Percentiles rank a stretch among this genome's conserved stretches.
Conservation (phyloP, 2,329 filamentous ascomycete species). For the Trichoderma aggressivum region DNA sequence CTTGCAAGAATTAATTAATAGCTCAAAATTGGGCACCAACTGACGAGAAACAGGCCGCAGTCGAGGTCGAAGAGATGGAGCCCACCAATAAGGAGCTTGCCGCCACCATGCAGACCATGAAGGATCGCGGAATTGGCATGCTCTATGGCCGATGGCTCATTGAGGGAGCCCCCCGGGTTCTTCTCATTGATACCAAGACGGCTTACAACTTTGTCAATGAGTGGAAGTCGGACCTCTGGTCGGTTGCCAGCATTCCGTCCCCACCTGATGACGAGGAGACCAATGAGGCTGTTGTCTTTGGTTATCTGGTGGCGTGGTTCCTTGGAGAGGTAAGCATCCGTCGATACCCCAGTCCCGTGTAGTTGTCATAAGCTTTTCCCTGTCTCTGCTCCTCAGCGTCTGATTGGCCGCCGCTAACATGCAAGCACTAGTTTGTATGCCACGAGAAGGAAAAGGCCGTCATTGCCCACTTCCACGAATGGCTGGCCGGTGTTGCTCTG, state of each 20-base stretch:
- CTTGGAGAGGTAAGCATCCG: constrained; percentile 76
- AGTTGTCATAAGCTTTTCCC: neutral
- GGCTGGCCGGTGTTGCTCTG: constrained; percentile 90
- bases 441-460: constrained; percentile 90
- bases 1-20: constrained; percentile 7
- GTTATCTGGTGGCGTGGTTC: constrained; percentile 97
- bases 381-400: neutral
- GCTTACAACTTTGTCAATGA: constrained; percentile 89
- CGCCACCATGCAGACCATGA: constrained; percentile 87
- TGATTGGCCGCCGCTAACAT: constrained; percentile 19
- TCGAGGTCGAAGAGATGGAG: constrained; percentile 92
- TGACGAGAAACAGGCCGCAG: constrained; percentile 65
- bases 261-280: constrained; percentile 90
- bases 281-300: constrained; percentile 96
- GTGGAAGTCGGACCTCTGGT: constrained; percentile 97
- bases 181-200: constrained; percentile 92
- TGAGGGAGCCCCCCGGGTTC: constrained; percentile 87
- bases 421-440: constrained; percentile 69
- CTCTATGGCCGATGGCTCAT: constrained; percentile 97
- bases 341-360: neutral
- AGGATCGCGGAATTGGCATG: constrained; percentile 81
- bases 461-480: constrained; percentile 98
- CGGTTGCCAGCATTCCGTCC: constrained; percentile 86
- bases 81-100: constrained; percentile 76
- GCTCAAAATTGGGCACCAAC: constrained; percentile 18